Base-by-base conservation (phyloP, 169 alveolate genomes). In the Cryptosporidium xiaoi region DNA sequence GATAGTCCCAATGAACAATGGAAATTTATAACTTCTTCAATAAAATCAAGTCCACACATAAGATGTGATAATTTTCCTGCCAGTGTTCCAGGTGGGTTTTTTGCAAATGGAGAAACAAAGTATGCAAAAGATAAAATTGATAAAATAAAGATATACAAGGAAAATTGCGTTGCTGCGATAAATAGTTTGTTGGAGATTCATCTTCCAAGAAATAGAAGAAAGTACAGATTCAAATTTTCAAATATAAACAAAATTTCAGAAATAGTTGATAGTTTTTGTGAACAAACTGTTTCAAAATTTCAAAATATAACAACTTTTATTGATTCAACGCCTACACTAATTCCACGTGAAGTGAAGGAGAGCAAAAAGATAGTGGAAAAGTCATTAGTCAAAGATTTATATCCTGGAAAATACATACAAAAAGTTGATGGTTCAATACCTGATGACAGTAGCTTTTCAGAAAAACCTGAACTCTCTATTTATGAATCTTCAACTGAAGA, bases 141-240 rank as follows among this genome's bases (percentile, higher is more conserved):
- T 13, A 77, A 77, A 40, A 44, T 62, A 3, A 56, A 40, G 50
- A 34, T 77, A 56, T 20, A 58, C 62, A 50, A 60, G 24, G 87
- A 62, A 46, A 77, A 77, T 62, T 77, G 87, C 34, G 8, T 77
- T 58, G 34, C 33, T 40, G 71, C 69, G 4, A 24, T 77, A 2
- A 58, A 65, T 46, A 77, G 87, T 20, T 51, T 77, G 15, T 56
- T 77, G 20, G 87, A 77, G 5, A 8, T 77, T 10, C 87, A 77
- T 44, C n/a, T 77, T 15, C 87, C 87, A 46, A 77, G 71, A 46
- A 77, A 40, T 29, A 36, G 40, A 48, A 34, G 87, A 18, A 34
- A 40, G 46, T 77, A 44, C 50, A 44, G 24, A 29, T 77, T 77
- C 27, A 77, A 77, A 27, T 77, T 77, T 44, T 77, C 87, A 8